A percentile compares a stretch with the other conserved stretches of the same genome.
These are phyloP conservation scores for Phytophthora idaei DNA, from an alignment of 352 stramenopile genomes.

Conservation along the genomic window DNA sequence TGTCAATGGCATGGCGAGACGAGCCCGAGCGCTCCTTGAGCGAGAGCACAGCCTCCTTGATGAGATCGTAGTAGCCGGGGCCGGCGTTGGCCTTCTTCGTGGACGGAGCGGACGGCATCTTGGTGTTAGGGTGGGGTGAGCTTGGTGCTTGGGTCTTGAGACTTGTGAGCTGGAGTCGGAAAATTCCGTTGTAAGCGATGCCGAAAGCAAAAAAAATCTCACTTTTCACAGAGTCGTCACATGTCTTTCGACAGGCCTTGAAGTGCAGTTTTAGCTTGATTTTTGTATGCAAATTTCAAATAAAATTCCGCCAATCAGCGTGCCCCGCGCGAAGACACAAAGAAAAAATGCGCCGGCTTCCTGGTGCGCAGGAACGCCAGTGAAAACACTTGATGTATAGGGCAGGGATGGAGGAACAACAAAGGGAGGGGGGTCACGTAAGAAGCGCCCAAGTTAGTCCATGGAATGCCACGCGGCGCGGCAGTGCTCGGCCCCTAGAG, in stretches of 20 bases:
- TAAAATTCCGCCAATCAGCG: slow-evolving; percentile 49
- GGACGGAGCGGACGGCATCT: slow-evolving; percentile 55
- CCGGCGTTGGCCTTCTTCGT: slow-evolving; percentile 70
- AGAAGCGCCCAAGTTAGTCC: slow-evolving; percentile 27
- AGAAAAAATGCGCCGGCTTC: slow-evolving; percentile 29
- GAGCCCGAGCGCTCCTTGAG: slow-evolving; percentile 93
- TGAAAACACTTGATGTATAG: slow-evolving; percentile 30
- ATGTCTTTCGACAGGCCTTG: slow-evolving; percentile 29
- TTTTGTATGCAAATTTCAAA: slow-evolving; percentile 40
- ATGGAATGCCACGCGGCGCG: slow-evolving; percentile 30
- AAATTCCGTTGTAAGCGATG: slow-evolving; percentile 49
- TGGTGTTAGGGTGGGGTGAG: neutral
- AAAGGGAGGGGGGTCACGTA: slow-evolving; percentile 53
- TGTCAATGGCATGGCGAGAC: slow-evolving; percentile 94
- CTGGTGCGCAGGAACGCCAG: slow-evolving; percentile 21
- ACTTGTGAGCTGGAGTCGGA: slow-evolving; percentile 33
- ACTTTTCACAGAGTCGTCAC: neutral
- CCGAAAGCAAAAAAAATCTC: slow-evolving; percentile 21
- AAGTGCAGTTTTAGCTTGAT: slow-evolving; percentile 29
- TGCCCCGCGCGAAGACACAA: slow-evolving; percentile 37
- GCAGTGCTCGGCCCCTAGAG: slow-evolving; percentile 15
- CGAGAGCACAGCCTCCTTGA: slow-evolving; percentile 91
- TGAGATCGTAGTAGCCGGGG: slow-evolving; percentile 90
- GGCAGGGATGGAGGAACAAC: slow-evolving; percentile 30
- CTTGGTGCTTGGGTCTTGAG: slow-evolving; percentile 10